phyloP scores from a whole-genome alignment of 805 yeast genomes.

The Metschnikowia shivogae region DNA sequence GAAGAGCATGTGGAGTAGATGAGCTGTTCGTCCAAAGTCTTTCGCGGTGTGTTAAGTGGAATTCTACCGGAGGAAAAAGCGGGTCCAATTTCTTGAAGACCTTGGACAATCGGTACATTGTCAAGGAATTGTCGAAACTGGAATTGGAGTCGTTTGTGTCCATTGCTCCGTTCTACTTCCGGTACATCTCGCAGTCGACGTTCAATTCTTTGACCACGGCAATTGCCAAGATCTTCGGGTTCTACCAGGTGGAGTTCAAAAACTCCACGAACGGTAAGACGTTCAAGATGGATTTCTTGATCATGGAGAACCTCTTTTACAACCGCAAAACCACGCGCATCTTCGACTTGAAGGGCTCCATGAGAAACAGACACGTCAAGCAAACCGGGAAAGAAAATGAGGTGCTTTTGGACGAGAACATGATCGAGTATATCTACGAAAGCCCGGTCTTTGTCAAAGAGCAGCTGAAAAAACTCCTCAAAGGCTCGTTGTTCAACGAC shows the following conservation, averaged over 20 bases:
- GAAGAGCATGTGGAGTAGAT: slow-evolving; percentile 76
- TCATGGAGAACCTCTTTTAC: slow-evolving; percentile 94
- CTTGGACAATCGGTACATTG: slow-evolving; percentile 79
- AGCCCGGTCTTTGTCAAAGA: slow-evolving; percentile 92
- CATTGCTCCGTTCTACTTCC: slow-evolving; percentile 95
- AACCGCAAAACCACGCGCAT: slow-evolving; percentile 76
- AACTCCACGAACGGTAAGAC: slow-evolving; percentile 72
- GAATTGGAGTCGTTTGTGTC: slow-evolving; percentile 92
- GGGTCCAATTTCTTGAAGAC: slow-evolving; percentile 94
- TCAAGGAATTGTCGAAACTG: slow-evolving; percentile 81
- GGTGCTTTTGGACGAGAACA: slow-evolving; percentile 90
- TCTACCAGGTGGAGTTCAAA: slow-evolving; percentile 87
- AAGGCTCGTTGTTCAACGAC: slow-evolving; percentile 93
- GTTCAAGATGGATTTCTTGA: slow-evolving; percentile 82
- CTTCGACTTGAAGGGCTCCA: slow-evolving; percentile 95
- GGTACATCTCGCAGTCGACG: slow-evolving; percentile 90
- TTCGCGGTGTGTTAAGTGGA: slow-evolving; percentile 93
- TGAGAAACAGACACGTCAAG: slow-evolving; percentile 94
- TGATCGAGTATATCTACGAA: slow-evolving; percentile 97
- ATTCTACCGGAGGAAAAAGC: slow-evolving; percentile 93
- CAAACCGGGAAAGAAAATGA: slow-evolving; percentile 96
- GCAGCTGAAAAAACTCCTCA: slow-evolving; percentile 76
- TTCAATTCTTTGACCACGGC: slow-evolving; percentile 95
- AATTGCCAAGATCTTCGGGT: slow-evolving; percentile 90
- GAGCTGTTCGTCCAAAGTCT: slow-evolving; percentile 81